Evolutionary conservation across 192 early-diverging fungal genomes (phyloP), one percentile per base, ranked within the genome.

Genomic region (Gryganskiella cystojenkinii): DNA sequence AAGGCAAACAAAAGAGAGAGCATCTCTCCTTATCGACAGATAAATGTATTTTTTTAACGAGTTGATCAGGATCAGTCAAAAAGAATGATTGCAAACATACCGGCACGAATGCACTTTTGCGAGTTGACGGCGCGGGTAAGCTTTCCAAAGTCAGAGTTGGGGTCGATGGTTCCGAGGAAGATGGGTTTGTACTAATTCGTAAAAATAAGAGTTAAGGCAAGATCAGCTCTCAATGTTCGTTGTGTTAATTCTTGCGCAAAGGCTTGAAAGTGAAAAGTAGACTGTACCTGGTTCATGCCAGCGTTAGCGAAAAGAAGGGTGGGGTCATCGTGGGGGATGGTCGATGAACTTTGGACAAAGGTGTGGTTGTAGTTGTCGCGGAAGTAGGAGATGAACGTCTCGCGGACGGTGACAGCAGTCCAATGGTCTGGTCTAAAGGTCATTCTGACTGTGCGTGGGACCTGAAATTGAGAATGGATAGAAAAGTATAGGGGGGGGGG

Each of bases 81-180:
- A 46, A 20, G 27, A 37, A 45, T 8, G 44, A 4, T 40, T 33
- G 34, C 50, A 19, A 57, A 47, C 70, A 56, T 85, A 93, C 97
- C 98, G 19, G 98, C 98, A 81, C 98, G 92, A 79, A 99, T 98
- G 85, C 98, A 99, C 84, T 98, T 98, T 88, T 99, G 98, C 42
- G 92, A 93, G 88, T 99, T 97, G 70, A 90, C 91, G n/a, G 95
- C 96, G 63, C 96, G 90, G 35, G 87, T 92, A 56, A 96, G 89
- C 80, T 93, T 96, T 65, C 91, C 94, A 73, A 97, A 90, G 57
- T 93, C 91, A 17, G 97, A 92, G 79, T 93, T 92, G n/a, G 93
- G 95, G 59, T 99, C 97, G 33, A 94, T 92, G 17, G 93, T 95
- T 67, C 96, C 97, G 82, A 94, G 90, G 82, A 99, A 97, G 71